Conservation (phyloP, 2,329 filamentous ascomycete genomes). For the Cadophora sp. region DNA sequence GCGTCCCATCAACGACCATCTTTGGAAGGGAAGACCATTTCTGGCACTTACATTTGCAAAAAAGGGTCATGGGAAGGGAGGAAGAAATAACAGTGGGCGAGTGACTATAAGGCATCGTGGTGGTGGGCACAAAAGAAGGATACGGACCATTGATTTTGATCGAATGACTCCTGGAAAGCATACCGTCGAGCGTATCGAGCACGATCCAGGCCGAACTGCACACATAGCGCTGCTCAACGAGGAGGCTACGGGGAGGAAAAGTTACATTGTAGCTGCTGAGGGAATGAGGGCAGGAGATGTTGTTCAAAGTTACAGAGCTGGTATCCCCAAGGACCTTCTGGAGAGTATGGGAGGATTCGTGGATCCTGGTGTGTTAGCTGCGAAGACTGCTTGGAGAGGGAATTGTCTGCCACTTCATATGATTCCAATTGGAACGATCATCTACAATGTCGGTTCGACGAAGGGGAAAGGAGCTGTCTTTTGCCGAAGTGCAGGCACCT, state of each 20-base stretch:
- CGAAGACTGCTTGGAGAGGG: conserved; percentile 90
- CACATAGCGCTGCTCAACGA: conserved; percentile 89
- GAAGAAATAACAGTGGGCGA: conserved; percentile 84
- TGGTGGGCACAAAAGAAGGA: conserved; percentile 89
- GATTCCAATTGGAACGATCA: conserved; percentile 91
- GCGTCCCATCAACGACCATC: conserved; percentile 92
- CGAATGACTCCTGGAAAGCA: conserved; percentile 82
- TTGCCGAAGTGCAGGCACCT: conserved; percentile 93
- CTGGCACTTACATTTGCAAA: conserved; percentile 87
- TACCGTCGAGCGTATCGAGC: conserved; percentile 90
- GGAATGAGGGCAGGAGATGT: conserved; percentile 91
- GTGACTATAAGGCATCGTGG: conserved; percentile 92
- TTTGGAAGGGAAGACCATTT: conserved; percentile 92
- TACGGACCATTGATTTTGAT: conserved; percentile 89
- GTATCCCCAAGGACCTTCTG: conserved; percentile 86
- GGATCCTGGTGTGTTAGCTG: conserved; percentile 94
- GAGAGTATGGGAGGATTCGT: conserved; percentile 91
- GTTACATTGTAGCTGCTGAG: conserved; percentile 94
- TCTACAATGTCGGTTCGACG: conserved; percentile 87
- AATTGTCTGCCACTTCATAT: conserved; percentile 96
- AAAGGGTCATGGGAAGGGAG: conserved; percentile 91
- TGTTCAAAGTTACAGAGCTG: conserved; percentile 88
- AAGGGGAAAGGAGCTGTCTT: conserved; percentile 81
- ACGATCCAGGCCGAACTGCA: conserved; percentile 90
- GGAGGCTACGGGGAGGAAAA: conserved; percentile 75